Evolutionary conservation across 805 yeast species (phyloP).

Genomic region (Metschnikowia dekortorum): DNA sequence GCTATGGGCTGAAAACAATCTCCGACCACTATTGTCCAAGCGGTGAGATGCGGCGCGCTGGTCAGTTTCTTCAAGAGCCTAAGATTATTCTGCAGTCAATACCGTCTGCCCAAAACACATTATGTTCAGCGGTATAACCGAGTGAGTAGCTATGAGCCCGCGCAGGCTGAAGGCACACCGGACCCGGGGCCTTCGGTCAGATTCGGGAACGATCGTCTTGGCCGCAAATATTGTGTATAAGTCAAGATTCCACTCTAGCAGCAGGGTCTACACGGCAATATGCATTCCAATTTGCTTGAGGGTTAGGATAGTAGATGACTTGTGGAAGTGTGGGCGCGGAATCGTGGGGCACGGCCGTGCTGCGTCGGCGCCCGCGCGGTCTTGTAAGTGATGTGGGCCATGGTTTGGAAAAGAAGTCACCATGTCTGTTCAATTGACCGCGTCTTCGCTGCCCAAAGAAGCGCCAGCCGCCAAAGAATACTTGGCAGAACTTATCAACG

Average conservation of each 20-base stretch:
- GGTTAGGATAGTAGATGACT: no score
- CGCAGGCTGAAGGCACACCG: not conserved
- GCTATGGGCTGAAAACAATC: not conserved
- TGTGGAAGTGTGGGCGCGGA: not conserved
- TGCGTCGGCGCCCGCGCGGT: not conserved
- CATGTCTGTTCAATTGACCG: slow-evolving; percentile 12
- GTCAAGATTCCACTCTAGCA: no score
- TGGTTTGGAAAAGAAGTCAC: not conserved
- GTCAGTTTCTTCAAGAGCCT: no score
- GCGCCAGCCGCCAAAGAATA: slow-evolving; percentile 10
- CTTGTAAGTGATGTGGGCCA: not conserved
- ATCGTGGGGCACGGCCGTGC: not conserved
- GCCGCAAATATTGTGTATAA: no score
- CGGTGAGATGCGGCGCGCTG: no score
- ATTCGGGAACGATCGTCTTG: no score
- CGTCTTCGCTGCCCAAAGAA: slow-evolving; percentile 7
- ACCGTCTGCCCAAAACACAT: not conserved
- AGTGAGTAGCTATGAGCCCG: not conserved
- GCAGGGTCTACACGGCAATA: no score
- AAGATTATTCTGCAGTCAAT: not conserved
- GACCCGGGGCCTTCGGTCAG: not conserved
- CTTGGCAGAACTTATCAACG: slow-evolving; percentile 5
- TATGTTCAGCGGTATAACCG: not conserved
- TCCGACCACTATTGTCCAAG: not conserved
- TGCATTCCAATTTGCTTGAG: no score